A percentile compares a stretch with the other conserved stretches of the same genome.
These are phyloP conservation scores for Chaetomium globosum DNA, from an alignment of 2,329 filamentous ascomycete genomes.

Conservation along the genomic window DNA sequence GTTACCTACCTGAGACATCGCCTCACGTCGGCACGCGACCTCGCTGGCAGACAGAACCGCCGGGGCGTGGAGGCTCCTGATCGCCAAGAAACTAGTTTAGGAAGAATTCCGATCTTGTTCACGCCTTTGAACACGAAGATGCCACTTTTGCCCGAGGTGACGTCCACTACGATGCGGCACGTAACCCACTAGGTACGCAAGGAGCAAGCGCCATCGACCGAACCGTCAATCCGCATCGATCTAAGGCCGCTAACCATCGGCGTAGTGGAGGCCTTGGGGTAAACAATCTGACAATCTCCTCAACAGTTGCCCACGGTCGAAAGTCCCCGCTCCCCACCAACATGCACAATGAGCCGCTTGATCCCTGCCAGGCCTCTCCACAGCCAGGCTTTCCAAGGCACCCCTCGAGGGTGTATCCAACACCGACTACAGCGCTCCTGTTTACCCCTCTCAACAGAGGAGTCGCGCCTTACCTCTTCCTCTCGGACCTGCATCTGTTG, in stretches of 20 bases:
- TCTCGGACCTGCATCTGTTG: constrained; percentile 49
- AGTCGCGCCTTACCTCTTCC: constrained; percentile 46
- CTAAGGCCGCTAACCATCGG: constrained; percentile 26
- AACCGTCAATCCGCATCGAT: constrained; percentile 30
- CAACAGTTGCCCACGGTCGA: not conserved
- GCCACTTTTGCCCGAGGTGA: not conserved
- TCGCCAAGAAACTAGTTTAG: constrained; percentile 20
- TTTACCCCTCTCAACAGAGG: constrained; percentile 26
- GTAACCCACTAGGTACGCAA: constrained; percentile 8
- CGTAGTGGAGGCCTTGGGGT: not conserved
- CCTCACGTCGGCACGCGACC: constrained; percentile 7
- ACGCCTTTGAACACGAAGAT: constrained; percentile 2
- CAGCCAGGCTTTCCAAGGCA: constrained; percentile 12
- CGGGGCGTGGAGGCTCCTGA: not conserved
- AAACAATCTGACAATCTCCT: constrained; percentile 4
- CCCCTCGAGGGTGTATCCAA: constrained; percentile 32
- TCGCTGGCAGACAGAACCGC: not conserved
- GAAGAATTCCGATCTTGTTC: constrained; percentile 10
- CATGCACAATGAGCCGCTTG: constrained; percentile 19
- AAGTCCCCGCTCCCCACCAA: not conserved
- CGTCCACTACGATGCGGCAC: constrained; percentile 12
- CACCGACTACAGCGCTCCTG: constrained; percentile 16
- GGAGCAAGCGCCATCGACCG: constrained; percentile 19
- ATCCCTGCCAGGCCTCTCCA: constrained; percentile 16
- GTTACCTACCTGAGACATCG: not conserved